phyloP scores from a whole-genome alignment of 2,329 filamentous ascomycete species.

The Ophiostoma himal-ulmi region DNA sequence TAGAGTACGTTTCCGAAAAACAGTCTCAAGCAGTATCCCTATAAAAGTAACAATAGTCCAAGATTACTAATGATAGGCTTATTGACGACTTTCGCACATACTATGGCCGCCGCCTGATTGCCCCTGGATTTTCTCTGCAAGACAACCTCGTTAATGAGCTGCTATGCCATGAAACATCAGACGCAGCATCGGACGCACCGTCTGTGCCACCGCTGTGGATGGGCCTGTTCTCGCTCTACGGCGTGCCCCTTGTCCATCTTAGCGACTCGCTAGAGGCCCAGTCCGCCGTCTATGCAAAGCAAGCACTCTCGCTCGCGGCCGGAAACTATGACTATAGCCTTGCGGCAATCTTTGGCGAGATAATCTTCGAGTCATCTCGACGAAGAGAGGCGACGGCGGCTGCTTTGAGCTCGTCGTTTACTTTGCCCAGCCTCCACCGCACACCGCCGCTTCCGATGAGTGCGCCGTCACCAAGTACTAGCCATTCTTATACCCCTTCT shows the following conservation, averaged over 20 bases:
- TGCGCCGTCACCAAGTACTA: background rate
- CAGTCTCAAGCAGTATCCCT: background rate
- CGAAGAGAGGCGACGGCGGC: background rate
- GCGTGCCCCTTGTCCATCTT: background rate
- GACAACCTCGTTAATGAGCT: background rate
- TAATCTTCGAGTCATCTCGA: background rate
- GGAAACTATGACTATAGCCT: background rate
- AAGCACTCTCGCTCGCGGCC: background rate
- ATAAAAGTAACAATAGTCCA: too few species aligned
- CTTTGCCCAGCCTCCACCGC: background rate
- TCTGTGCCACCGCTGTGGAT: background rate
- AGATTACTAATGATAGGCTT: background rate
- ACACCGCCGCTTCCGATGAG: background rate
- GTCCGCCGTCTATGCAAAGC: background rate
- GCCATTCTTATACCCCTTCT: too few species aligned
- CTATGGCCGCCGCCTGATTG: constrained; percentile 1
- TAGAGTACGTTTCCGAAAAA: background rate
- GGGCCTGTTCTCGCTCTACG: background rate
- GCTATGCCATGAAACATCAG: background rate
- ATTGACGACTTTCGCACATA: background rate
- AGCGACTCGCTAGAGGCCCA: background rate
- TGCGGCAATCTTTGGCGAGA: background rate
- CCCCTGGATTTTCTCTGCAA: background rate
- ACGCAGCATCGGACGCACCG: background rate
- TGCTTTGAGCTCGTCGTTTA: background rate